Conservation (phyloP, 2,329 filamentous ascomycete species). For the Coniochaeta ligniaria region DNA sequence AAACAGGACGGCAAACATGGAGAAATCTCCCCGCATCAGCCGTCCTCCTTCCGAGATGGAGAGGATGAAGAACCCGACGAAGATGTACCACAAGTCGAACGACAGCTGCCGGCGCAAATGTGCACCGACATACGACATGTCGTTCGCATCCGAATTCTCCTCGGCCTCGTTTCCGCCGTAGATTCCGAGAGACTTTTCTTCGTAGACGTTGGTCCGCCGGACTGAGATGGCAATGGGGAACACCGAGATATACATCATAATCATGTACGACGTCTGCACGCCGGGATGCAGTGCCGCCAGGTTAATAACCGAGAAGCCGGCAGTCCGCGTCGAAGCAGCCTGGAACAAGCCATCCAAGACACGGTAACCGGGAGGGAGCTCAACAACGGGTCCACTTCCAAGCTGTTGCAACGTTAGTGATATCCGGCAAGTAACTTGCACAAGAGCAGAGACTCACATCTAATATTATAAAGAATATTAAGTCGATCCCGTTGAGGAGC, state of each 20-base stretch:
- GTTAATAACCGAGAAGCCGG: conserved; percentile 79
- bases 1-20: conserved; percentile 67
- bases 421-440: not conserved
- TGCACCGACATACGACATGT: conserved; percentile 78
- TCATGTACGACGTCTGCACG: conserved; percentile 86
- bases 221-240: conserved; percentile 96
- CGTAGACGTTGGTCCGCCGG: conserved; percentile 91
- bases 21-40: conserved; percentile 57
- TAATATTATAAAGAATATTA: conserved; percentile 87
- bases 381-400: conserved; percentile 60
- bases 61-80: conserved; percentile 87
- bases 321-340: conserved; percentile 81
- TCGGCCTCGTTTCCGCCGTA: conserved; percentile 47
- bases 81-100: conserved; percentile 97
- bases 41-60: conserved; percentile 75
- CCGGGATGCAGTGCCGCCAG: conserved; percentile 75
- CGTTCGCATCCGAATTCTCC: conserved; percentile 39
- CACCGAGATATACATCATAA: conserved; percentile 99
- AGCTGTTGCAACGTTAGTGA: conserved; percentile 42
- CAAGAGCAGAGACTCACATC: conserved; percentile 53
- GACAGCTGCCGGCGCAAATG: conserved; percentile 91
- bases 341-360: conserved; percentile 87
- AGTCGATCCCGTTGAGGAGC: conserved; percentile 72
- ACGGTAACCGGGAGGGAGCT: conserved; percentile 64
- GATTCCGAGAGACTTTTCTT: conserved; percentile 78